Base-by-base conservation (phyloP, 176 grass and related monocot genomes). In the Saccharum spontaneum region DNA sequence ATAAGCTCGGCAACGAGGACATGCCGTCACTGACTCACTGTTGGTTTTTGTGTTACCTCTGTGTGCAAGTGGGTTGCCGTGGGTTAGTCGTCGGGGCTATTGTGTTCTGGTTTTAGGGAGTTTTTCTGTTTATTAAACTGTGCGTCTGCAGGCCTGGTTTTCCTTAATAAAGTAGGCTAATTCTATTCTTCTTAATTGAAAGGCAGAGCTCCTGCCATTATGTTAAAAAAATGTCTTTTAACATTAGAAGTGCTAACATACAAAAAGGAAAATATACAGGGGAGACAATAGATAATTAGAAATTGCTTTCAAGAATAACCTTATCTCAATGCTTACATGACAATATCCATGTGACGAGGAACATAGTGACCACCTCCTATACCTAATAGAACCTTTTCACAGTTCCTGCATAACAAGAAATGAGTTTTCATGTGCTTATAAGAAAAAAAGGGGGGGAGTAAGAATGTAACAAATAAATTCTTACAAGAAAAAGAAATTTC, bases 341-440 rank as follows among this genome's bases (percentile, higher is more conserved):
- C 83, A 83, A 95, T 93, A 90, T 98, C 91, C 89, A 85, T 92
- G 70, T 98, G 95, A 57, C 95, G 89, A 92, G 95, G 95, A 67
- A 87, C 93, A 45, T 98, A 95, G 84, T 98, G 95, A 69, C 95
- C 95, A 43, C 95, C 95, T 81, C 95, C 93, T 86, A 95, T 95
- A 33, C 95, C 95, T 26, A 98, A 67, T 60, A 95, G 91, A 65
- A 98, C 85, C n/a, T 98, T 98, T 43, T 93, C 85, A 82, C 75
- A 75, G 60, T 48, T 83, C 74, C 95, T 98, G 73, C 59, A 90
- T 81, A 66, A 81, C 61, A 60, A 89, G 44, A 86, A 64, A 77
- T 54, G 12, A 73, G 57, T 11, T 14, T 55, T 59, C 24, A 16
- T 80, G 44, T 43, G 23, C 30, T 76, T 70, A 85, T 69, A 12